Conservation (phyloP, 2,329 filamentous ascomycete species). For the Thielaviopsis musarum region DNA sequence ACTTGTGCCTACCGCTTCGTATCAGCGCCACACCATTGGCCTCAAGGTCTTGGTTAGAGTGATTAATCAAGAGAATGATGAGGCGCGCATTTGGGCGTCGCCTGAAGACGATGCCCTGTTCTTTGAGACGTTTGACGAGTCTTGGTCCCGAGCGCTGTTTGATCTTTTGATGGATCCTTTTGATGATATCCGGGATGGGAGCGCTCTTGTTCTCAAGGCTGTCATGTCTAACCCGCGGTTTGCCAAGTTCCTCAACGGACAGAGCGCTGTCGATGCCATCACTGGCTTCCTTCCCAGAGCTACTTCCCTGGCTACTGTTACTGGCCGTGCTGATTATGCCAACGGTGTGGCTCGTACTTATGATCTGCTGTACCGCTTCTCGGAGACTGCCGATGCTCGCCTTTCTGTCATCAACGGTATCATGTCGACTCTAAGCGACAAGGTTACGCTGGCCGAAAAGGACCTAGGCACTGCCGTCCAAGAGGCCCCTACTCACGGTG, state of each 20-base stretch:
- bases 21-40: conserved; percentile 73
- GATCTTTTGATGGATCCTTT: conserved; percentile 81
- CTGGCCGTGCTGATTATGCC: conserved; percentile 77
- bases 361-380: conserved; percentile 48
- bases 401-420: conserved; percentile 39
- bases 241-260: conserved; percentile 9
- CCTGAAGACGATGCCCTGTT: conserved; percentile 24
- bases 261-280: conserved; percentile 20
- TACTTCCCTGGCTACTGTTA: conserved; percentile 44
- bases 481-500: conserved; percentile 50
- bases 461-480: conserved; percentile 52
- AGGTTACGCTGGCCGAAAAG: conserved; percentile 42
- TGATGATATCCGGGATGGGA: conserved; percentile 63
- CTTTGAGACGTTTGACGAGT: conserved; percentile 27
- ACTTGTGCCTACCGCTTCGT: conserved; percentile 65
- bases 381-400: conserved; percentile 25
- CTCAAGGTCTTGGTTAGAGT: conserved; percentile 53
- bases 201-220: conserved; percentile 32
- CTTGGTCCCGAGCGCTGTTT: conserved; percentile 47
- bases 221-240: conserved; percentile 27
- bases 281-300: conserved; percentile 32
- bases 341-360: conserved; percentile 74
- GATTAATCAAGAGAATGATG: conserved; percentile 51
- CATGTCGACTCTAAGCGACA: conserved; percentile 44
- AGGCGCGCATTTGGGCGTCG: conserved; percentile 24